Evolutionary conservation across 306 rosid species (phyloP), one percentile per base, ranked within the genome.

Genomic region (Rubus idaeus): DNA sequence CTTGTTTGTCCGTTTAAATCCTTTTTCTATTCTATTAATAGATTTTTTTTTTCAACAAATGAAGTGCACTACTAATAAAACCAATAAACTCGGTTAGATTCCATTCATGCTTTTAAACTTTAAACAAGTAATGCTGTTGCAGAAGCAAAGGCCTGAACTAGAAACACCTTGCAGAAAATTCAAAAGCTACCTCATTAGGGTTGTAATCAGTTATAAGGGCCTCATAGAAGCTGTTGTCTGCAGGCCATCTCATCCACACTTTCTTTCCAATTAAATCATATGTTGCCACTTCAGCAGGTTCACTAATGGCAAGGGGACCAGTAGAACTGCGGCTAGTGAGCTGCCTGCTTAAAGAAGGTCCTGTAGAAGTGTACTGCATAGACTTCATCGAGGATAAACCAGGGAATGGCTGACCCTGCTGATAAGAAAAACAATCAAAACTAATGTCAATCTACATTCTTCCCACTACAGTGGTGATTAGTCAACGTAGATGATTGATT

Each of bases 171-270:
- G 51, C 51, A 71, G 20, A 81, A 78, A 62, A 62, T 52, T 50
- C 10, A 18, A 58, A 69, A 72, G 83, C 74, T 78, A 92, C 99
- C 88, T 92, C 94, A 2, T 87, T 66, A 58, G 79, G 75, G 68
- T 92, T 85, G 85, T 91, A 96, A 72, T 91, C 94, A 26, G 98
- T 90, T 73, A 96, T 83, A 56, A 89, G 82, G 81, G 99, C 98
- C 88, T 96, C 97, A 68, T 96, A 96, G 79, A 96, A 96, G 87
- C 80, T 87, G 80, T 96, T 96, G 84, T 96, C 97, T 81, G 82
- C 94, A 53, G 97, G 99, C 99, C 99, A 96, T 71, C 97, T 87
- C 46, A 96, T 92, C 97, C 96, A 88, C 79, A 96, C 96, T 82
- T 87, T 96, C 88, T 87, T 91, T 77, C 97, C 99, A 70, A 96